Percentiles rank a stretch among this genome's conserved stretches.
These are phyloP conservation scores for Paecilomyces fulvus DNA, from an alignment of 2,329 filamentous ascomycete species.

Conservation along the genomic window DNA sequence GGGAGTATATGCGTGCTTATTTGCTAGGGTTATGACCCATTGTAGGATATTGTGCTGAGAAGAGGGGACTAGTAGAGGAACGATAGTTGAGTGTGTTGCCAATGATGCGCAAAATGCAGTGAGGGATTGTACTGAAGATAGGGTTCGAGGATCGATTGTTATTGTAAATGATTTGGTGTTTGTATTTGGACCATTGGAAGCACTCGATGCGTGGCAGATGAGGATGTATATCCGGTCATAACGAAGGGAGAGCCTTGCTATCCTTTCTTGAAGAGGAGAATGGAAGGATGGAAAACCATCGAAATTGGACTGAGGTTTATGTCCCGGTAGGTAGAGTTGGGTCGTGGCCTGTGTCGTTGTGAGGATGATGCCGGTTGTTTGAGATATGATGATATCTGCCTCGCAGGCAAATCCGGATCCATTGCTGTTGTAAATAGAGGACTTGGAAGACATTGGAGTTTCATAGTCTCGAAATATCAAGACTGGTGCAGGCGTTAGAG, in stretches of 20 bases:
- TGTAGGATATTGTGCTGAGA: constrained; percentile 36
- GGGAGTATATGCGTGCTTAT: constrained; percentile 32
- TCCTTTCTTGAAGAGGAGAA: constrained; percentile 46
- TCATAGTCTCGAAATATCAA: constrained; percentile 20
- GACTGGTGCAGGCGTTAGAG: constrained; percentile 2
- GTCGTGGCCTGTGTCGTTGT: constrained; percentile 64
- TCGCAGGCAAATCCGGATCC: constrained; percentile 9
- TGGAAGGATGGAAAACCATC: constrained; percentile 13
- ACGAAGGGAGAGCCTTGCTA: constrained; percentile 45
- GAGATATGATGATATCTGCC: constrained; percentile 64
- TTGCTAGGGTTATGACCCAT: constrained; percentile 49
- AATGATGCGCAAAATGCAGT: constrained; percentile 17
- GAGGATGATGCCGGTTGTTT: constrained; percentile 58
- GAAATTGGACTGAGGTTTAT: constrained; percentile 21
- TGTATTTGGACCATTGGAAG: constrained; percentile 14
- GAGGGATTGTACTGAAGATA: constrained; percentile 12
- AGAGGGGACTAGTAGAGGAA: constrained; percentile 8
- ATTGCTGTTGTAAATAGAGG: not conserved
- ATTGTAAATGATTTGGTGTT: not conserved
- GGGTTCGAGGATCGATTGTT: constrained; percentile 6
- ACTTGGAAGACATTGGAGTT: not conserved
- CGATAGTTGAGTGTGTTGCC: constrained; percentile 6
- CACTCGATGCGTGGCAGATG: constrained; percentile 38
- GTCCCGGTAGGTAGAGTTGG: constrained; percentile 62
- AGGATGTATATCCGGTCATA: constrained; percentile 64